Base-by-base conservation (phyloP, 1,284 basidiomycete species). In the Cystobasidium slooffiae region DNA sequence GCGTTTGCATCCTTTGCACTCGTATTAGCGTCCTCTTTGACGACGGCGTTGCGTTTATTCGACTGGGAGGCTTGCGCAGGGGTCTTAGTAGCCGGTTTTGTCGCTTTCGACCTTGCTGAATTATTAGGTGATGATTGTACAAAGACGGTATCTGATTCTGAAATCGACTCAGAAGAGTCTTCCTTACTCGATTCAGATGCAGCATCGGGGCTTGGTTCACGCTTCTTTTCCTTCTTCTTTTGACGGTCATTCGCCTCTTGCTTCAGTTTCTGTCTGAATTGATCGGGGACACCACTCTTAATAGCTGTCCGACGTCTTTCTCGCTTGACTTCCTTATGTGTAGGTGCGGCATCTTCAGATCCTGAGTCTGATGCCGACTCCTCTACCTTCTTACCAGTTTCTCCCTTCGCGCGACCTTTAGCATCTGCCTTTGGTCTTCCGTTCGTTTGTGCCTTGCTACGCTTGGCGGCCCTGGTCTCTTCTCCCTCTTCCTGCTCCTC, bases 231-330 rank as follows among this genome's bases (percentile, higher is more conserved):
- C 24, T 56, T n/a, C 22, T n/a, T 22, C 22, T 56, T 56, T 31
- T 22, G 31, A 10, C 56, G 31, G 12, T 59, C 31, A 31, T 43
- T 31, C 39, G 43, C 61, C 10, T 63, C 61, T 22, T 49, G 37
- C 10, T 49, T 63, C 61, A 63, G n/a, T 18, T 24, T 24, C 9
- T 49, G 44, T 16, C 61, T 41, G 22, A 49, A 47, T 24, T 46
- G 44, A n/a, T 46, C 20, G 6, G 61, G 61, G 8, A 31, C 46
- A 18, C 61, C 44, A 18, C 44, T 47, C 46, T 63, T 63, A 31
- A 63, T 63, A 14, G 61, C 61, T 24, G 61, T 63, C 12, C 61
- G 43, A 37, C 61, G n/a, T 18, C 43, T 14, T 22, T 63, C 47
- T 5, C 61, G 61, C 39, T 59, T 59, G 6, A 41, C 39, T 18